Conservation (phyloP, 139 green algal genomes). For the Gonium pectorale region DNA sequence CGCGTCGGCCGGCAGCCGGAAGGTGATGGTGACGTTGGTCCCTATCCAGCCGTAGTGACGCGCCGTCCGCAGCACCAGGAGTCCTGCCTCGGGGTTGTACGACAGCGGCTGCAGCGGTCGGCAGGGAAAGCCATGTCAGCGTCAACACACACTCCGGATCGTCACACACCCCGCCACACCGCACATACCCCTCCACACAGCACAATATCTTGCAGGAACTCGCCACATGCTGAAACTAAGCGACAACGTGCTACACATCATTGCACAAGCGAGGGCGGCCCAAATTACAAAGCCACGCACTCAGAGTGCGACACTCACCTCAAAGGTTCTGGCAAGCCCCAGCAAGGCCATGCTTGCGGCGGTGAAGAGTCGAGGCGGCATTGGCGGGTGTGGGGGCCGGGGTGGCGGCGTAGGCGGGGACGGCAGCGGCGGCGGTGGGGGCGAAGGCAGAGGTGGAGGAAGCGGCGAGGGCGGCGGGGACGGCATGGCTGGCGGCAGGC, state of each 20-base stretch:
- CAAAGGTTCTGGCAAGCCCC: background rate
- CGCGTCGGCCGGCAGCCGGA: background rate
- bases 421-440: no score
- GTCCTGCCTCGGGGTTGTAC: background rate
- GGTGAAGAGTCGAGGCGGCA: background rate
- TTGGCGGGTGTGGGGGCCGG: background rate
- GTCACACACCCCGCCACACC: background rate
- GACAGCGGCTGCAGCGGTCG: background rate
- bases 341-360: background rate
- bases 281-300: background rate
- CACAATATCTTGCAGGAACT: background rate
- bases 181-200: background rate
- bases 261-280: background rate
- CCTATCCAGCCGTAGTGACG: background rate
- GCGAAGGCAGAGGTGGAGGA: background rate
- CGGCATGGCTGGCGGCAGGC: background rate
- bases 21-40: constrained; percentile 1
- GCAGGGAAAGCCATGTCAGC: background rate
- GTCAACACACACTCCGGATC: background rate
- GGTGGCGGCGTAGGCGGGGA: background rate
- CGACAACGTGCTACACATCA: background rate
- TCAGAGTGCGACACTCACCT: no score
- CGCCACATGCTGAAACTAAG: background rate
- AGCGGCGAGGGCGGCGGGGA: no score
- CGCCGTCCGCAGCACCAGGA: background rate